Evolutionary conservation across 2,329 filamentous ascomycete species (phyloP).

Genomic region (Aurifilum marmelostoma): DNA sequence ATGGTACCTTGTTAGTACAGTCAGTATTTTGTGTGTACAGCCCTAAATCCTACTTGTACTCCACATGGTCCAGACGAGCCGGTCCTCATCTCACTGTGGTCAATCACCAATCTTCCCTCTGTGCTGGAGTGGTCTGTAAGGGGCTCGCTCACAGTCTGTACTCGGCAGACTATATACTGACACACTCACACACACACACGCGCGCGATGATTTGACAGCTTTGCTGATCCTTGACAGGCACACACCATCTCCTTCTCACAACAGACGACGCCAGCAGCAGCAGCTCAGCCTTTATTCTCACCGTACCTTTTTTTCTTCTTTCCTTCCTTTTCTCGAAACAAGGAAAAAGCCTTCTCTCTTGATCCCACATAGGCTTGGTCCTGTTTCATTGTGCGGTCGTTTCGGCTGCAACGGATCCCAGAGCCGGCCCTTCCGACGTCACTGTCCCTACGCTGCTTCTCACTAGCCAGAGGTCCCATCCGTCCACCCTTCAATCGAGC

Average conservation of each 20-base stretch:
- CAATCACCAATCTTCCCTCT: neutral
- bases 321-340: too few relatives aligned
- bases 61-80: neutral
- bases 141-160: neutral
- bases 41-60: neutral
- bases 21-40: too few relatives aligned
- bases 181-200: neutral
- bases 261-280: neutral
- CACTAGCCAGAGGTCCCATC: neutral
- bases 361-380: neutral
- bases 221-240: too few relatives aligned
- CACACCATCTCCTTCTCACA: neutral
- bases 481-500: neutral
- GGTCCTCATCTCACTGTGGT: neutral
- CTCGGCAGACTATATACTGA: neutral
- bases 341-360: neutral
- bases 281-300: neutral
- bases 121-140: neutral
- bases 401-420: conserved; percentile 5
- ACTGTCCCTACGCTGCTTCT: neutral
- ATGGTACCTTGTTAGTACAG: too few relatives aligned
- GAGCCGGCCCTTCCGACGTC: conserved; percentile 10
- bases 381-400: neutral
- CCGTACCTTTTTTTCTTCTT: neutral
- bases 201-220: too few relatives aligned